Evolutionary conservation across 257 asterid genomes (phyloP).

Genomic region (Plantago elongata): DNA sequence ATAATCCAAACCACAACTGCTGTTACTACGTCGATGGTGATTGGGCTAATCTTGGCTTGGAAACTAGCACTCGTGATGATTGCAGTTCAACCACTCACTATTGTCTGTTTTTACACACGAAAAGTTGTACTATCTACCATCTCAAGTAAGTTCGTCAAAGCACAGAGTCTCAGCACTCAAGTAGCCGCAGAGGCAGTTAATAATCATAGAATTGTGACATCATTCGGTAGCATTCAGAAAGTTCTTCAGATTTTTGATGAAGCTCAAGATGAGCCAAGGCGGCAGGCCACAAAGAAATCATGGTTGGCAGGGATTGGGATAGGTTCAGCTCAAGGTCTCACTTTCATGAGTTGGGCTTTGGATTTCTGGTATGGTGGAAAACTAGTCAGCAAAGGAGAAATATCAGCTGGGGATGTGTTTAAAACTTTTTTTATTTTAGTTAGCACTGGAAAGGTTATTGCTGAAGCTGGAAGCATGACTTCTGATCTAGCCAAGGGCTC

Average conservation of each 20-base stretch:
- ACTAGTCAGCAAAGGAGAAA: conserved; percentile 52
- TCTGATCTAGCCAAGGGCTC: conserved; percentile 83
- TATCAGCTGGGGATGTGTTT: conserved; percentile 77
- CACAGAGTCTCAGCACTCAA: conserved; percentile 71
- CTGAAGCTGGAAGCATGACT: conserved; percentile 97
- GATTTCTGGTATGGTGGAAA: conserved; percentile 91
- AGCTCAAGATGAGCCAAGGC: conserved; percentile 80
- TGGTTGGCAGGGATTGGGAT: conserved; percentile 80
- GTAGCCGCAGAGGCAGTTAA: conserved; percentile 73
- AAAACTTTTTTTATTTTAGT: conserved; percentile 69
- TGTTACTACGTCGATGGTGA: conserved; percentile 52
- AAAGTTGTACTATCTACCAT: conserved; percentile 60
- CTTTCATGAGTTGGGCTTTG: conserved; percentile 80
- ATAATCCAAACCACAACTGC: conserved; percentile 62
- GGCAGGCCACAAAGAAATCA: conserved; percentile 66
- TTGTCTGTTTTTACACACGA: conserved; percentile 63
- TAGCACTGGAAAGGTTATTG: conserved; percentile 78
- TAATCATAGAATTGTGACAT: conserved; percentile 65
- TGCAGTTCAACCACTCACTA: conserved; percentile 76
- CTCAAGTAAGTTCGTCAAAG: conserved; percentile 58
- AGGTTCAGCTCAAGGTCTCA: conserved; percentile 91
- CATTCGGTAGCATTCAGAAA: conserved; percentile 57
- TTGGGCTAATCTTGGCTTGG: conserved; percentile 77
- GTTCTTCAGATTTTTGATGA: conserved; percentile 61
- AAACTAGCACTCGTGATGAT: conserved; percentile 84